Evolutionary conservation across 495 filamentous ascomycete species (phyloP).

Genomic region (Aspergillus leporis): DNA sequence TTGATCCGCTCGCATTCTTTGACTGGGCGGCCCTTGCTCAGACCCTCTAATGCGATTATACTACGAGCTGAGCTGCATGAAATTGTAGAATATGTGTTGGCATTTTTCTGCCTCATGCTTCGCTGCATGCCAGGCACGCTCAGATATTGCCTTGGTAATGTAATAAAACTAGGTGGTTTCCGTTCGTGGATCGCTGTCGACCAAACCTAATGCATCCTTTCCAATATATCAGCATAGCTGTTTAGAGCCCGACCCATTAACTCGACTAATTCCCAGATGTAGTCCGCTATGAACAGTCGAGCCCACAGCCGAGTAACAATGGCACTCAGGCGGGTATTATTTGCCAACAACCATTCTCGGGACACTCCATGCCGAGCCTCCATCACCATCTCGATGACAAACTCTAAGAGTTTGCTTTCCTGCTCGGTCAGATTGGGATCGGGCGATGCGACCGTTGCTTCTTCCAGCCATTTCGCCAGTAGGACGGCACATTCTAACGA

Average conservation of each 20-base stretch:
- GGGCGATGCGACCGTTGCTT: slow-evolving; percentile 35
- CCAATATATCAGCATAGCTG: slow-evolving; percentile 64
- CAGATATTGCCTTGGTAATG: too few relatives aligned
- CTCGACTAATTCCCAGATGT: slow-evolving; percentile 67
- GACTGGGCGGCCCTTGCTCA: not conserved
- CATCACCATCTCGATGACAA: slow-evolving; percentile 66
- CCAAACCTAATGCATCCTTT: slow-evolving; percentile 22
- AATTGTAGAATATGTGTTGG: not conserved
- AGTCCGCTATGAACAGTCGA: slow-evolving; percentile 64
- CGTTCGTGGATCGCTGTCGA: not conserved
- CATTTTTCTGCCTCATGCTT: not conserved
- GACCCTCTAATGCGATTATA: not conserved
- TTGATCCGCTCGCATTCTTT: not conserved
- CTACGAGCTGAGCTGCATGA: not conserved
- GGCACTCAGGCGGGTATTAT: slow-evolving; percentile 60
- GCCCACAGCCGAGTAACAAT: slow-evolving; percentile 68
- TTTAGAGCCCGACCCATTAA: slow-evolving; percentile 63
- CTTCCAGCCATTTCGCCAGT: slow-evolving; percentile 55
- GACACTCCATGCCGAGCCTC: slow-evolving; percentile 61
- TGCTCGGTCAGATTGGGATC: slow-evolving; percentile 48
- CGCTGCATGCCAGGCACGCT: not conserved
- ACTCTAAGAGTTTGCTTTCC: slow-evolving; percentile 60
- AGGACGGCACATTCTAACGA: slow-evolving; percentile 72
- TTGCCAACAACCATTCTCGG: slow-evolving; percentile 48
- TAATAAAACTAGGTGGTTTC: not conserved